Base-by-base conservation (phyloP, 257 asterid genomes). In the Sherardia arvensis region DNA sequence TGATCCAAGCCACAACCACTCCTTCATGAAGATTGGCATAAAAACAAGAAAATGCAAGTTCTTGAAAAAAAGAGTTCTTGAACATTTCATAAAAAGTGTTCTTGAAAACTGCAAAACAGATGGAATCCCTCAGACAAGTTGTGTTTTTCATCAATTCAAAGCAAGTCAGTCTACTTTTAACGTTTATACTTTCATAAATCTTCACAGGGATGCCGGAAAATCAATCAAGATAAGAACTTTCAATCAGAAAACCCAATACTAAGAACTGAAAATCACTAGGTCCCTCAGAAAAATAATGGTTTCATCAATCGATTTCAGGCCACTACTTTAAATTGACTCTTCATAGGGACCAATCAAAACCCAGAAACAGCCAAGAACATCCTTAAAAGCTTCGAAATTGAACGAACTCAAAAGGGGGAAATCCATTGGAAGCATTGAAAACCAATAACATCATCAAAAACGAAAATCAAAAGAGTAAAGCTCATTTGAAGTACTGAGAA, bases 111-210 rank as follows among this genome's bases (percentile, higher is more conserved):
- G 21, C 20, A 14, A 5, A 40, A 3, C 49, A 4, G 15, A 45
- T 34, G 48, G 66, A 67, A 79, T 71, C 81, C 81, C 81, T 79
- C 84, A 73, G 84, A 76, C 53, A 43, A 40, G 4, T 4, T 61
- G 61, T 62, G 74, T 65, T 71, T 69, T 69, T 49, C 85, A 72
- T 74, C 82, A 77, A 36, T 43, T 43, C 47, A 38, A 8, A 29
- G 53, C 21, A 21, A 23, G 32, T 80, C 85, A 80, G 82, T 64
- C 82, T 77, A 80, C 85, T 80, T 80, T 80, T 80, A 80, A 77
- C 80, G 78, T 77, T 71, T 53, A 59, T 59, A 23, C 28, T 65
- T 29, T 33, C 60, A 53, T 17, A 23, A 29, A 54, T 77, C 85
- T 51, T 80, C 82, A 80, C 1, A 4, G 85, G 80, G 76, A 80